A percentile compares a stretch with the other conserved stretches of the same genome.
These are phyloP conservation scores for Sporobolomyces phaffii DNA, from an alignment of 768 basidiomycete genomes.

Conservation along the genomic window DNA sequence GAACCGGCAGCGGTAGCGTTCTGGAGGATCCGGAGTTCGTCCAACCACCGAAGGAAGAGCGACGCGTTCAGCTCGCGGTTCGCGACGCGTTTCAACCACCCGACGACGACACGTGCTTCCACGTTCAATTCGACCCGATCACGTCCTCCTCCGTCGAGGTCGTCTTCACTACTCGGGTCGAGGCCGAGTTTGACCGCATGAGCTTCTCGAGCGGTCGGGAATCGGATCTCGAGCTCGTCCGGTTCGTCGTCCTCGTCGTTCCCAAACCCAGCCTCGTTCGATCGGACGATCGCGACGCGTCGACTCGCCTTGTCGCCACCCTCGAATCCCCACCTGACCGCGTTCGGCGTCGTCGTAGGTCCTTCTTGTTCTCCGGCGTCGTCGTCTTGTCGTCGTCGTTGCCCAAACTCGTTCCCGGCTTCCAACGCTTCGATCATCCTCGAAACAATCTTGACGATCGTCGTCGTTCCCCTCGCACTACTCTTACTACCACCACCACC, in stretches of 20 bases:
- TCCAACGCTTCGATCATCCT: too few species aligned
- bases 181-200: conserved; percentile 55
- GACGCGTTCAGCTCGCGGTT: conserved; percentile 65
- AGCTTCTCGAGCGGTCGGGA: neutral
- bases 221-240: conserved; percentile 47
- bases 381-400: neutral
- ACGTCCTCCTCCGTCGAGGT: neutral
- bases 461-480: too few species aligned
- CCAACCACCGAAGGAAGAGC: conserved; percentile 67
- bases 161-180: neutral
- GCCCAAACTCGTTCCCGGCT: too few species aligned
- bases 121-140: conserved; percentile 51
- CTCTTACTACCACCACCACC: neutral
- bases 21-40: conserved; percentile 58
- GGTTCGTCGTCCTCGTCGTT: conserved; percentile 44
- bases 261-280: too few species aligned
- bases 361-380: conserved; percentile 47
- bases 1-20: too few species aligned
- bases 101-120: conserved; percentile 61
- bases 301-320: too few species aligned
- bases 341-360: conserved; percentile 44
- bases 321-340: conserved; percentile 48
- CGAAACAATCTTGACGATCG: too few species aligned
- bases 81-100: conserved; percentile 60
- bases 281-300: too few species aligned